Conservation (phyloP, 1,284 basidiomycete species). For the Cutaneotrichosporon mucoides region DNA sequence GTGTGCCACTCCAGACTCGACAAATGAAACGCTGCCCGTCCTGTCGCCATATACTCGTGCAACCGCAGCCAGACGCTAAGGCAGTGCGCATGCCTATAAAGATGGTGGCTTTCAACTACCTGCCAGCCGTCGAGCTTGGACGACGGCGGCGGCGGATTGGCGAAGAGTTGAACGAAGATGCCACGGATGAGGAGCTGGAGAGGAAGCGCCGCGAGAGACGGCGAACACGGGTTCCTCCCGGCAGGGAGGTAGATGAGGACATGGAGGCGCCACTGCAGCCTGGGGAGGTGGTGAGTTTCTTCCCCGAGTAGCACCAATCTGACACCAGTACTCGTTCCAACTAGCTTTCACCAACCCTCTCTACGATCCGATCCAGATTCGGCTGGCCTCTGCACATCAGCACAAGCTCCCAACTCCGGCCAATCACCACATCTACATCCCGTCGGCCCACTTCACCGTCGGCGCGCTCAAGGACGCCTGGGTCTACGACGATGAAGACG, state of each 20-base stretch:
- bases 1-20: slow-evolving; percentile 88
- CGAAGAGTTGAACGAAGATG: slow-evolving; percentile 6
- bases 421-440: slow-evolving; percentile 57
- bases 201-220: slow-evolving; percentile 1
- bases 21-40: slow-evolving; percentile 83
- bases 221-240: background rate
- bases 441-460: slow-evolving; percentile 69
- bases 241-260: slow-evolving; percentile 25
- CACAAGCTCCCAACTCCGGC: slow-evolving; percentile 44
- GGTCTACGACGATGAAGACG: slow-evolving; percentile 81
- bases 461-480: slow-evolving; percentile 87
- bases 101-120: slow-evolving; percentile 86
- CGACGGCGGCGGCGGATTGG: slow-evolving; percentile 32
- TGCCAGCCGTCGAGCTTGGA: slow-evolving; percentile 76
- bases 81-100: slow-evolving; percentile 95
- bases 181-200: slow-evolving; percentile 13
- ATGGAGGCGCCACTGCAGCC: slow-evolving; percentile 26
- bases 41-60: slow-evolving; percentile 94
- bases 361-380: slow-evolving; percentile 87
- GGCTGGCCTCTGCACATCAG: slow-evolving; percentile 60
- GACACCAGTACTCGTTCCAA: slow-evolving; percentile 67
- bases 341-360: slow-evolving; percentile 86
- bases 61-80: slow-evolving; percentile 97
- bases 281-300: slow-evolving; percentile 33
- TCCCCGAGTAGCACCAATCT: background rate